Evolutionary conservation across 495 filamentous ascomycete species (phyloP).

Genomic region (Podospora pseudocomata): DNA sequence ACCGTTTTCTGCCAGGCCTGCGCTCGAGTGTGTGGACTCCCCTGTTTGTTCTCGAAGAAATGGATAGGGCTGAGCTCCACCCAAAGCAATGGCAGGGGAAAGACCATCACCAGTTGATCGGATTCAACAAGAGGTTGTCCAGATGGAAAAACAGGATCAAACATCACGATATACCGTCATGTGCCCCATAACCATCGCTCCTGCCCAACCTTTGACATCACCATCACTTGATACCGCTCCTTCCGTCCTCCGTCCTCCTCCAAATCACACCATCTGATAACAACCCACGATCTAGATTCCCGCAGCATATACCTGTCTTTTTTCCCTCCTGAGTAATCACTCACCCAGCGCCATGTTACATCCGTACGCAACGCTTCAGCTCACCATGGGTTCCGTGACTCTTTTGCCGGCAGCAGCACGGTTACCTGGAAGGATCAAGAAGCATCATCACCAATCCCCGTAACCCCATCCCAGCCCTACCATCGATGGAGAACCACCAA

Average conservation of each 20-base stretch:
- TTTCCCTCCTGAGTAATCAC: background rate
- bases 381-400: background rate
- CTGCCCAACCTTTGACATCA: background rate
- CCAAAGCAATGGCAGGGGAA: background rate
- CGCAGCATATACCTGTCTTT: background rate
- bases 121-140: background rate
- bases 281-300: background rate
- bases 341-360: background rate
- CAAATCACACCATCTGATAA: background rate
- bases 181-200: background rate
- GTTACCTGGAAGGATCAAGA: background rate
- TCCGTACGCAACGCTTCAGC: background rate
- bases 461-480: background rate
- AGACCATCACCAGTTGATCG: background rate
- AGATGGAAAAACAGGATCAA: background rate
- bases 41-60: background rate
- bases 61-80: conserved; percentile 1
- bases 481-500: background rate
- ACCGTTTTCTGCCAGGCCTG: conserved; percentile 1
- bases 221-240: background rate
- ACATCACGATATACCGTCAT: background rate
- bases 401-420: background rate
- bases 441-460: background rate
- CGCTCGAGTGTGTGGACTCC: background rate
- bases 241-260: background rate